Percentiles rank a stretch among this genome's conserved stretches.
Evolutionary conservation across 2,329 filamentous ascomycete genomes (phyloP).

Genomic region (Epichloe typhina): DNA sequence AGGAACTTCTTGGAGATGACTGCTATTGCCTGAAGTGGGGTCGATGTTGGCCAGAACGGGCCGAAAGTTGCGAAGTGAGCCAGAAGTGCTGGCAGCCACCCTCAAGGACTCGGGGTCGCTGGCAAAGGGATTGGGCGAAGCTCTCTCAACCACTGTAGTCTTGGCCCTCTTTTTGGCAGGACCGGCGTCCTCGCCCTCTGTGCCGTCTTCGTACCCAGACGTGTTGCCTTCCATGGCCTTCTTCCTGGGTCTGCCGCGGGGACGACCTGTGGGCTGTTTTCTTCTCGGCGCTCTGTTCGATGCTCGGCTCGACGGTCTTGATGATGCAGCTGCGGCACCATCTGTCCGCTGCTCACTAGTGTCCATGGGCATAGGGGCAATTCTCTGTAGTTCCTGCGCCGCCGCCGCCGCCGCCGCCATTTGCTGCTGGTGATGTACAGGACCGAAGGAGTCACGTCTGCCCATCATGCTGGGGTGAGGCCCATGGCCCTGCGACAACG

Average conservation of each 20-base stretch:
- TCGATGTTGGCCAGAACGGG: constrained; percentile 47
- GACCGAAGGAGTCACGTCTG: constrained; percentile 16
- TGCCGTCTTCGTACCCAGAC: constrained; percentile 58
- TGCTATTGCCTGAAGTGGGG: constrained; percentile 20
- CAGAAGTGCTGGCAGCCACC: constrained; percentile 81
- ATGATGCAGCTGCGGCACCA: constrained; percentile 21
- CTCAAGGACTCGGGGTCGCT: constrained; percentile 66
- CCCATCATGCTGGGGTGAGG: constrained; percentile 8
- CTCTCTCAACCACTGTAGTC: constrained; percentile 52
- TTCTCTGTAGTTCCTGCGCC: constrained; percentile 19
- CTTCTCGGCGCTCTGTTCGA: constrained; percentile 31
- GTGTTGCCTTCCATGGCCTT: constrained; percentile 49
- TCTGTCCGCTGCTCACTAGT: constrained; percentile 8
- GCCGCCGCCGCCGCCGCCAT: constrained; percentile 1
- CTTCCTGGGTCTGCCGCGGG: constrained; percentile 43
- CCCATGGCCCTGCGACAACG: constrained; percentile 19
- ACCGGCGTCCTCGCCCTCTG: constrained; percentile 43
- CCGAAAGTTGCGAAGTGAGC: constrained; percentile 72
- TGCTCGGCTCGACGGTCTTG: constrained; percentile 47
- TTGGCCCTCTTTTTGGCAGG: constrained; percentile 60
- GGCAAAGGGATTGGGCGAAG: constrained; percentile 59
- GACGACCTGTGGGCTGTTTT: constrained; percentile 37
- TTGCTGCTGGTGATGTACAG: constrained; percentile 10
- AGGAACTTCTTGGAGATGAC: constrained; percentile 57
- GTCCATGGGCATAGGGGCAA: constrained; percentile 23